These are phyloP conservation scores for Symbiotaphrina buchneri DNA, from an alignment of 495 filamentous ascomycete genomes.

Conservation along the genomic window DNA sequence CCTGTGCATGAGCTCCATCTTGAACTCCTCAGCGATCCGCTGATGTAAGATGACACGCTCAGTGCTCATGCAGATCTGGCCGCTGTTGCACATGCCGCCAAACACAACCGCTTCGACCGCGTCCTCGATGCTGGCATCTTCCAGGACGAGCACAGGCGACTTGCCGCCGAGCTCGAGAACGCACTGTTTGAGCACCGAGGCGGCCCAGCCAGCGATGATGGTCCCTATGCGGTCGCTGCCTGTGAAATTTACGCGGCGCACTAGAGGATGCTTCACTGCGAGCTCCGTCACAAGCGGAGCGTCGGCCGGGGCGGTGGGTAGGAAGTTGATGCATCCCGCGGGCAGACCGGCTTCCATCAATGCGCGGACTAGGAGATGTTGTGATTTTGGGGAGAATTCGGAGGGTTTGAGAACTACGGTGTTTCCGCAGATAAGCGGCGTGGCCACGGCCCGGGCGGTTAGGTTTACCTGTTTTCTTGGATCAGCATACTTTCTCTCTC, in stretches of 20 bases:
- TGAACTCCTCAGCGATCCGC: conserved; percentile 40
- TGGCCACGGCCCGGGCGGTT: conserved; percentile 26
- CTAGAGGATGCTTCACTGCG: conserved; percentile 27
- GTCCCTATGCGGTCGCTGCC: conserved; percentile 34
- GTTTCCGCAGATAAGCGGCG: conserved; percentile 61
- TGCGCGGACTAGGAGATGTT: conserved; percentile 41
- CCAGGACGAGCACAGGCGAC: conserved; percentile 35
- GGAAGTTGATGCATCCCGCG: conserved; percentile 32
- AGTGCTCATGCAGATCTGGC: conserved; percentile 86
- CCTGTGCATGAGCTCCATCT: conserved; percentile 28
- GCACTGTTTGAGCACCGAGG: conserved; percentile 41
- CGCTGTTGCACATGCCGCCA: no score
- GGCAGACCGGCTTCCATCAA: conserved; percentile 18
- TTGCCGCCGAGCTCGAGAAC: conserved; percentile 48
- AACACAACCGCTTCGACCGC: conserved; percentile 27
- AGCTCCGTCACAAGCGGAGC: conserved; percentile 28
- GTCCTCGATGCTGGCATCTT: conserved; percentile 36
- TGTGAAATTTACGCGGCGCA: conserved; percentile 49
- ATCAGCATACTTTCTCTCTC: background rate
- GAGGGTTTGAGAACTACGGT: conserved; percentile 57
- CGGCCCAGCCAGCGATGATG: conserved; percentile 32
- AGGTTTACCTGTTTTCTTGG: conserved; percentile 7
- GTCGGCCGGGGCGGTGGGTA: conserved; percentile 25
- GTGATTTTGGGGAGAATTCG: conserved; percentile 53
- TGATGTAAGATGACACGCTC: conserved; percentile 73